Percentiles rank a stretch among this genome's conserved stretches.
Evolutionary conservation across 208 protist species (phyloP).

Genomic region (Porcisia hertigi): DNA sequence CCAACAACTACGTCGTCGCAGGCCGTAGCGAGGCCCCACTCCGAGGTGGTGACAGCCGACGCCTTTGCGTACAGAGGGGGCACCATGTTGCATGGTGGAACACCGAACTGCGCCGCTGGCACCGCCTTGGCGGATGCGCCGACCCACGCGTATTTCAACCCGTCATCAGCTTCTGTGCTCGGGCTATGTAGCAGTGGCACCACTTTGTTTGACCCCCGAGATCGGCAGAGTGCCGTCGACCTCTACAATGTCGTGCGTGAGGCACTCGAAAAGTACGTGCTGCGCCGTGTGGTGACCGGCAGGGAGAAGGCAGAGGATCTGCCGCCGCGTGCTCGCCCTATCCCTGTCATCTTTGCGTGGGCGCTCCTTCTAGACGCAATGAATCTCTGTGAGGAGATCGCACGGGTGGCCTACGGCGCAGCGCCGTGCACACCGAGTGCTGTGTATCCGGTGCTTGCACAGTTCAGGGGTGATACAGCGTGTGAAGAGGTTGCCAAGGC

Average conservation of each 20-base stretch:
- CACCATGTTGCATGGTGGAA: not conserved
- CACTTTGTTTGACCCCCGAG: slow-evolving; percentile 32
- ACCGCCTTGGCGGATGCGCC: not conserved
- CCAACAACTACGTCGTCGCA: slow-evolving; percentile 4
- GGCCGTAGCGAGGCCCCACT: slow-evolving; percentile 15
- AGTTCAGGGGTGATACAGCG: slow-evolving; percentile 59
- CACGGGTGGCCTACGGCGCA: slow-evolving; percentile 36
- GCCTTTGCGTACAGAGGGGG: slow-evolving; percentile 26
- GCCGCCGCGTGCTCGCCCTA: slow-evolving; percentile 18
- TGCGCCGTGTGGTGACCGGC: slow-evolving; percentile 44
- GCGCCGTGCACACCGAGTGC: slow-evolving; percentile 10
- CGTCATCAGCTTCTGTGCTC: not conserved
- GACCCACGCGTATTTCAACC: not conserved
- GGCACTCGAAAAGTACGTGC: slow-evolving; percentile 72
- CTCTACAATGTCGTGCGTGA: slow-evolving; percentile 55
- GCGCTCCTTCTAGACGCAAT: slow-evolving; percentile 69
- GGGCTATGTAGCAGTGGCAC: slow-evolving; percentile 16
- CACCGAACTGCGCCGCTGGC: not conserved
- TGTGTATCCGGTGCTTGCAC: slow-evolving; percentile 51
- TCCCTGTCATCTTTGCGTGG: slow-evolving; percentile 61
- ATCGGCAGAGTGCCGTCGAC: slow-evolving; percentile 33
- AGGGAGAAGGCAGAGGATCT: not conserved
- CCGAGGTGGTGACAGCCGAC: slow-evolving; percentile 54
- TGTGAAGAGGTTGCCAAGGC: slow-evolving; percentile 56
- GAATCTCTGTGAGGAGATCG: slow-evolving; percentile 57